Evolutionary conservation across 306 rosid genomes (phyloP), one percentile per base, ranked within the genome.

Genomic region (Gastrolobium villosum): DNA sequence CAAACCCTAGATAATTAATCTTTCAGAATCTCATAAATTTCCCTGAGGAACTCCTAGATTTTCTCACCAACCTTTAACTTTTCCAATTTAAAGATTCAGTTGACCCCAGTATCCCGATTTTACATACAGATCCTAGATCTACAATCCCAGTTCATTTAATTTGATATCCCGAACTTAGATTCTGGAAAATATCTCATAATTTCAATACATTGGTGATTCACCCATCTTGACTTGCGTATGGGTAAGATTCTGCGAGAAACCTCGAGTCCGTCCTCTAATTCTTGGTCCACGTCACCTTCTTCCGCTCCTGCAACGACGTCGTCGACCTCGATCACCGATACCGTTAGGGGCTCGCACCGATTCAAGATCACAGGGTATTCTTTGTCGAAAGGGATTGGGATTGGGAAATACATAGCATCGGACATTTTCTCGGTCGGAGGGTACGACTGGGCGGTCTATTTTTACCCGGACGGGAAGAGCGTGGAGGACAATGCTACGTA

Each of bases 381-480:
- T 0, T 69, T 89, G 6, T 80, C 89, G 10, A 93, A 93, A 39
- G 96, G 98, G 65, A 88, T 88, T 57, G 98, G 98, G 78, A 84
- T 89, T 41, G 98, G 98, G 54, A 91, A 93, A 74, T 91, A 88
- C 81, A 74, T 88, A 48, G 82, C 93, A 1, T 93, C 98, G 30
- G 98, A 91, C 6, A 89, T 84, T 13, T 93, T 93, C 67, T 77
- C 87, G 13, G 96, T 93, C 15, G 98, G 98, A 3, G 98, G 98
- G 71, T 93, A 88, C 71, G 84, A 92, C 34, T 93, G 97, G 98
- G 98, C 98, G 66, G 88, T 93, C 69, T 93, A 93, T 70, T 93
- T 93, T 55, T 93, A 93, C 65, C 98, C 98, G 0, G 98, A 93
- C 60, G 98, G 98, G 56, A 93, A 93, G 82, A 93, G 98, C 54